Base-by-base conservation (phyloP, 495 filamentous ascomycete species). In the Podospora australis region DNA sequence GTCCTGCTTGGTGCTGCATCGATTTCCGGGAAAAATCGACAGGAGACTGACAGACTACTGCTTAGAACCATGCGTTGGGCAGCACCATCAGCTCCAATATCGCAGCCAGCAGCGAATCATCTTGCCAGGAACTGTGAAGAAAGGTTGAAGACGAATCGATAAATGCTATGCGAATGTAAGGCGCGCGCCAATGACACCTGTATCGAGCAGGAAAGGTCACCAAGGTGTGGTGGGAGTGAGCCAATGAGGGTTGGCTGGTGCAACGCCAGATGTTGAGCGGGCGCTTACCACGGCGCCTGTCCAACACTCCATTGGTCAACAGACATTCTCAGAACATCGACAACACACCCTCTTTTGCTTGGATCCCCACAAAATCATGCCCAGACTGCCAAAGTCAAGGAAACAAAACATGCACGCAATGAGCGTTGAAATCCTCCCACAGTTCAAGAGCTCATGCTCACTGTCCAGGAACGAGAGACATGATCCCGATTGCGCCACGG, bases 241-340 rank as follows among this genome's bases (percentile, higher is more conserved):
- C 62, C 62, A 65, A 65, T 66, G 54, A 45, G 44, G 25, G 6
- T 25, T n/a, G n/a, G 10, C 4, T 36, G 34, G 46, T 49, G 36
- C 47, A 42, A 51, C 52, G 53, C 38, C 49, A 42, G 44, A 48
- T 19, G 48, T 48, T 21, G 46, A 53, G 44, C 53, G 55, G 63
- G 63, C 63, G 63, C 63, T 66, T 66, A 66, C 38, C 42, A 26
- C 28, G 55, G 53, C 50, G 57, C 49, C 41, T 58, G 49, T 39
- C 47, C 46, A 23, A n/a, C 43, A 40, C 13, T 51, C 53, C 38
- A 65, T 60, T 63, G 62, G 62, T 48, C 38, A 16, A 51, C 16
- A 46, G 21, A 19, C 17, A 28, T 38, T 49, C 43, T 44, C 6
- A 8, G 19, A 45, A 52, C 44, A 58, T 49, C 45, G 55, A 38